Percentiles rank a stretch among this genome's conserved stretches.
Conservation (phyloP, 2,329 filamentous ascomycete species). For the Phyllosticta citrichinensis region DNA sequence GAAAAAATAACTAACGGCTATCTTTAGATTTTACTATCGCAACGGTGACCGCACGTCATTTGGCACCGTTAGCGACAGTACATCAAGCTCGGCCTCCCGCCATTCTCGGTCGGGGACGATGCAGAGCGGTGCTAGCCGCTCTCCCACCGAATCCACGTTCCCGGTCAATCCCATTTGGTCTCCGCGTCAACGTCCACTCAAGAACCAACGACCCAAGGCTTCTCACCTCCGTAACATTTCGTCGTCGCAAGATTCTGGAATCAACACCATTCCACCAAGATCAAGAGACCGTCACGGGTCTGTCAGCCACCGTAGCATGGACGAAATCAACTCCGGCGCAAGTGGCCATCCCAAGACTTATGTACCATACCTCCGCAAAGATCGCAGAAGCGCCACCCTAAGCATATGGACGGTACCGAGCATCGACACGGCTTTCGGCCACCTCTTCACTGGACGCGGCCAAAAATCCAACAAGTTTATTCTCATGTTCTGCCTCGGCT, state of each 20-base stretch:
- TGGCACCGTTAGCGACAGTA: constrained; percentile 14
- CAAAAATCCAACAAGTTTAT: constrained; percentile 2
- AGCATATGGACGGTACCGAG: constrained; percentile 8
- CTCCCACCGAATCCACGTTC: constrained; percentile 28
- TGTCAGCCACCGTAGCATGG: background rate
- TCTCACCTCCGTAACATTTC: background rate
- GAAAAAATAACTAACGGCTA: background rate
- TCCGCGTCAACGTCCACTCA: constrained; percentile 27
- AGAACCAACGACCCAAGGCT: constrained; percentile 7
- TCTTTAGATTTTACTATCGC: constrained; percentile 25
- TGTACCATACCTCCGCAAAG: constrained; percentile 1
- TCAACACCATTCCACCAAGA: background rate
- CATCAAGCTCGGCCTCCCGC: constrained; percentile 17
- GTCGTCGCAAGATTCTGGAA: constrained; percentile 1
- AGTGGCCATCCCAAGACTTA: background rate
- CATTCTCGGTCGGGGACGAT: constrained; percentile 23
- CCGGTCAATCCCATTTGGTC: constrained; percentile 25
- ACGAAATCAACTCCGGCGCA: background rate
- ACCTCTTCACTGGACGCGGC: background rate
- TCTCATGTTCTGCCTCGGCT: constrained; percentile 5
- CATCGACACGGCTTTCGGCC: constrained; percentile 3
- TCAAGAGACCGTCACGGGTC: background rate
- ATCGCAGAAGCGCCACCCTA: constrained; percentile 3
- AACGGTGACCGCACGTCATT: constrained; percentile 26
- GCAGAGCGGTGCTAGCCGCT: constrained; percentile 26